These are phyloP conservation scores for Monosporozyma unispora DNA, from an alignment of 805 yeast species.

Conservation along the genomic window DNA sequence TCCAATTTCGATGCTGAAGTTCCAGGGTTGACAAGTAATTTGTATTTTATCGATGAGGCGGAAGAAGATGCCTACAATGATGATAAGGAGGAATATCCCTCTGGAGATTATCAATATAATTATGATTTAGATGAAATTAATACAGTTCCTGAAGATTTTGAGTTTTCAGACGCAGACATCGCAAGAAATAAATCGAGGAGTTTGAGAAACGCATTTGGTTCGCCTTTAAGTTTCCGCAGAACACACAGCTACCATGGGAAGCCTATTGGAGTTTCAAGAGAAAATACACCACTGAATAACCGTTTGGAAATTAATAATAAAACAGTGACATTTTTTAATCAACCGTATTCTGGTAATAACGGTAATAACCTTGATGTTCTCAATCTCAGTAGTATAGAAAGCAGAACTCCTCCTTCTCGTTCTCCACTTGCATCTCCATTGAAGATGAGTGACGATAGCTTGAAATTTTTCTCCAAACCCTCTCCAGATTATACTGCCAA, in stretches of 20 bases:
- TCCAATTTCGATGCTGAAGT: conserved; percentile 32
- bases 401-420: conserved; percentile 4
- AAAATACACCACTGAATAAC: conserved; percentile 26
- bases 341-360: conserved; percentile 7
- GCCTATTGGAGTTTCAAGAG: conserved; percentile 25
- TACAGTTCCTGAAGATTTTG: conserved; percentile 38
- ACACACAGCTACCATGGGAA: conserved; percentile 28
- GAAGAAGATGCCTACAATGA: conserved; percentile 27
- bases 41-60: conserved; percentile 28
- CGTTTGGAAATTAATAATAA: conserved; percentile 31
- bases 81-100: conserved; percentile 32
- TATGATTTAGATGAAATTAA: conserved; percentile 44
- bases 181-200: conserved; percentile 5
- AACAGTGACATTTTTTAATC: conserved; percentile 33
- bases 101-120: conserved; percentile 34
- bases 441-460: not conserved
- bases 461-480: conserved; percentile 19
- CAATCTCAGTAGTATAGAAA: not conserved
- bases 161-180: conserved; percentile 24
- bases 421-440: conserved; percentile 5
- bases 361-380: not conserved
- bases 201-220: conserved; percentile 3
- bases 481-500: conserved; percentile 18
- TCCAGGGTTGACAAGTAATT: conserved; percentile 26
- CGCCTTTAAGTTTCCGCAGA: conserved; percentile 18